Evolutionary conservation across 2,329 filamentous ascomycete species (phyloP).

Genomic region (Remersonia thermophila): DNA sequence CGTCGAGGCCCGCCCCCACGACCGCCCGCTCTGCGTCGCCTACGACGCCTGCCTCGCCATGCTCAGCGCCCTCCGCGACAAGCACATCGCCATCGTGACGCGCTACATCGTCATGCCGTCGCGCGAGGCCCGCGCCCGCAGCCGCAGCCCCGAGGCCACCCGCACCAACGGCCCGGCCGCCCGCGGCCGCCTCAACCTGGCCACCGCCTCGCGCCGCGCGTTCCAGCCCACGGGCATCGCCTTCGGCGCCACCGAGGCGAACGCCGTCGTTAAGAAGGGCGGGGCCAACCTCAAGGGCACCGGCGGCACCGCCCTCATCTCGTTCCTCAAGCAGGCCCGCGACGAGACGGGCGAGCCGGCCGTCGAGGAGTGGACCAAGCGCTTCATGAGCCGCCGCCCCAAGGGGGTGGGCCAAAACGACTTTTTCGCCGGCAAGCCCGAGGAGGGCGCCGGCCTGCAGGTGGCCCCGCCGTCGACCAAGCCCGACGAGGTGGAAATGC

Average conservation of each 20-base stretch:
- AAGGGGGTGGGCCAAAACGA: conserved; percentile 39
- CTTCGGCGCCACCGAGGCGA: conserved; percentile 14
- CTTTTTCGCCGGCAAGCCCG: conserved; percentile 44
- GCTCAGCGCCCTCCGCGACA: conserved; percentile 64
- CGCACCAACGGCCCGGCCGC: conserved; percentile 18
- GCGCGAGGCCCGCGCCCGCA: conserved; percentile 57
- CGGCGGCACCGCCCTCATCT: conserved; percentile 84
- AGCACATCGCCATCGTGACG: conserved; percentile 91
- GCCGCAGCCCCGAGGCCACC: conserved; percentile 42
- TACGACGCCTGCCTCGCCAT: conserved; percentile 81
- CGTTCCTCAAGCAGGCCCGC: conserved; percentile 89
- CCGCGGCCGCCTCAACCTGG: conserved; percentile 41
- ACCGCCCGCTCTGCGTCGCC: conserved; percentile 60
- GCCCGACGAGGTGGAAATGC: conserved; percentile 39
- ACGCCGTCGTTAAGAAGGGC: conserved; percentile 27
- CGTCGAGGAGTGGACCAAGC: conserved; percentile 51
- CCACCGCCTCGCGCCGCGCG: conserved; percentile 38
- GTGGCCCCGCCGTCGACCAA: conserved; percentile 18
- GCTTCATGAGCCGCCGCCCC: conserved; percentile 43
- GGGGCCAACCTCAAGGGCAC: conserved; percentile 70
- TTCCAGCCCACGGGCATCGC: conserved; percentile 22
- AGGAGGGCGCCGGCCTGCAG: conserved; percentile 27
- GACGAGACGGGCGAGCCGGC: conserved; percentile 93
- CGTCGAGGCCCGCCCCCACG: conserved; percentile 49
- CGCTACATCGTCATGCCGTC: conserved; percentile 91